Base-by-base conservation (phyloP, 2,329 filamentous ascomycete species). In the Fusarium anguioides region DNA sequence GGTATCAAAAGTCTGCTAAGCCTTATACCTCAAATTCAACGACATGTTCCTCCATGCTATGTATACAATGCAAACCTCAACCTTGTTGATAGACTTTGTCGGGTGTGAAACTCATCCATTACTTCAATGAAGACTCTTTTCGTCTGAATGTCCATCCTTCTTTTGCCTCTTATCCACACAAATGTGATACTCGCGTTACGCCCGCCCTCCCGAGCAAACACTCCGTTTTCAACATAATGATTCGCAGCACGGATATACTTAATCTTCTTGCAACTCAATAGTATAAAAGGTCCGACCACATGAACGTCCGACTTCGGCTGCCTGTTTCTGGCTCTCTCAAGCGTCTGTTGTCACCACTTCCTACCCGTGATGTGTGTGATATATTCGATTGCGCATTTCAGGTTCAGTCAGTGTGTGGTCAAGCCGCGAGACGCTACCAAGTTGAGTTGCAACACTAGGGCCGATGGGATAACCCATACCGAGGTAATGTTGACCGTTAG, bases 401-500 rank as follows among this genome's bases (percentile, higher is more conserved):
- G 66, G 59, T 45, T 73, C 69, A 12, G 53, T 58, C n/a, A 73
- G 37, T 11, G 66, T 53, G 14, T 59, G 68, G 18, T 70, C 64
- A 21, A 75, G 64, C 27, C 68, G 68, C n/a, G 65, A 60, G 17
- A 64, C 55, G 21, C 64, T 67, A 33, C 61, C 48, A 29, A 73
- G 70, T 18, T 64, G 64, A n/a, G 57, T 49, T 12, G 48, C 33
- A 27, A 37, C 24, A 37, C 24, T 39, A 21, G 12, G 48, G 35
- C 45, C 46, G 24, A 68, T 54, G 35, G 48, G 26, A 26, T 74
- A 73, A 33, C 74, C 69, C 56, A 75, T 71, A 33, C 71, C 59
- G 20, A 74, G 52, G 15, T 74, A 75, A 44, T 52, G 69, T 33
- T 70, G 68, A 24, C 68, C 65, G 6, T 44, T 26, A 39, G 70